Evolutionary conservation across 2,329 filamentous ascomycete genomes (phyloP), one percentile per base, ranked within the genome.

Genomic region (Hymenoscyphus infarciens): DNA sequence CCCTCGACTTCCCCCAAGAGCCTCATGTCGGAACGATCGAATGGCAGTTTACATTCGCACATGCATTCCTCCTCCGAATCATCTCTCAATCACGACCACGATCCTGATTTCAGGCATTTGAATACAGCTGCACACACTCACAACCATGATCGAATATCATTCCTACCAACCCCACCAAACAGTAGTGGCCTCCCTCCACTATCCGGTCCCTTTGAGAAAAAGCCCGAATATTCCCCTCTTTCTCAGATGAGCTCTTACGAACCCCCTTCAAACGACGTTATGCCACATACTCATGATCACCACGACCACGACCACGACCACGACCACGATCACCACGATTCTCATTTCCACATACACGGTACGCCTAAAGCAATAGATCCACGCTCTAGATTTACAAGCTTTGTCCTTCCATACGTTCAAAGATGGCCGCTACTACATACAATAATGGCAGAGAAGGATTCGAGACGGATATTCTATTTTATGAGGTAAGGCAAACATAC

Each of bases 391-490:
- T 80, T 96, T 45, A 96, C 94, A 0, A 84, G 82, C 15, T 83
- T 88, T 61, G 75, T 98, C 3, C 80, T 98, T n/a, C 82, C 82
- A 0, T 82, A 84, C 61, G 88, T 87, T 11, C 83, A 88, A 57
- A 81, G 81, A 29, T 91, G 88, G 74, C 93, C 94, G 0, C 81
- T 98, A 38, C 72, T 97, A 19, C 87, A 97, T 73, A 89, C 91
- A 60, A 92, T 99, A 63, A 78, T 99, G 70, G 86, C 88, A 15
- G 94, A 98, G 72, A 92, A 92, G 71, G 94, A 99, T 75, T 98
- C 94, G 16, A 85, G 95, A 63, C 86, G 94, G 54, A 98, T 99
- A 67, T 96, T 97, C 69, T 99, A 99, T 77, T 99, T 98, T 71
- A 97, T 97, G 86, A 84, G 83, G 90, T 96, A 80, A 13, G 52